These are phyloP conservation scores for Aurifilum marmelostoma DNA, from an alignment of 2,329 filamentous ascomycete species.

Conservation along the genomic window DNA sequence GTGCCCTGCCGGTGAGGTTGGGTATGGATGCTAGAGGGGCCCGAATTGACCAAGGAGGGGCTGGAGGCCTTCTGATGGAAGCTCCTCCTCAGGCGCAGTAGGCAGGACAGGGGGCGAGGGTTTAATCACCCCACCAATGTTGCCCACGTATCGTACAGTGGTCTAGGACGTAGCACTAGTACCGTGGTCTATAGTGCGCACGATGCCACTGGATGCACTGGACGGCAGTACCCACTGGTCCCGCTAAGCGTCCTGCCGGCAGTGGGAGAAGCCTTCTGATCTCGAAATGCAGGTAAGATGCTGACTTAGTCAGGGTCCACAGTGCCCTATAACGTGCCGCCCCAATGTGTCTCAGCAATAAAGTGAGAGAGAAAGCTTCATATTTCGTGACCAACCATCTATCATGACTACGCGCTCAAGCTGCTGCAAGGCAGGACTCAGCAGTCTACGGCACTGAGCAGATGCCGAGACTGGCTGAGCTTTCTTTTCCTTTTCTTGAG, in stretches of 20 bases:
- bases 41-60: neutral
- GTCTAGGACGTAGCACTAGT: neutral
- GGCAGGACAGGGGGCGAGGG: neutral
- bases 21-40: neutral
- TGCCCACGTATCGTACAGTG: neutral
- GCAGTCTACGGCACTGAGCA: neutral
- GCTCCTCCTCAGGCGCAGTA: neutral
- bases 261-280: constrained; percentile 3
- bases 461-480: neutral
- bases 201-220: neutral
- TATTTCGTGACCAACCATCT: neutral
- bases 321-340: neutral
- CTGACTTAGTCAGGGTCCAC: neutral
- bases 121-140: neutral
- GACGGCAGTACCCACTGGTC: neutral
- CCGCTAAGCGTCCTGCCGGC: constrained; percentile 5
- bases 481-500: neutral
- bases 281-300: constrained; percentile 4
- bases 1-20: neutral
- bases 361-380: neutral
- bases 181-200: neutral
- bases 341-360: neutral
- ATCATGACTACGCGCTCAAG: constrained; percentile 1
- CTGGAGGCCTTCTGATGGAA: constrained; percentile 2
- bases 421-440: neutral